Evolutionary conservation across 2,329 filamentous ascomycete species (phyloP).

Genomic region (Akanthomyces lecanii): DNA sequence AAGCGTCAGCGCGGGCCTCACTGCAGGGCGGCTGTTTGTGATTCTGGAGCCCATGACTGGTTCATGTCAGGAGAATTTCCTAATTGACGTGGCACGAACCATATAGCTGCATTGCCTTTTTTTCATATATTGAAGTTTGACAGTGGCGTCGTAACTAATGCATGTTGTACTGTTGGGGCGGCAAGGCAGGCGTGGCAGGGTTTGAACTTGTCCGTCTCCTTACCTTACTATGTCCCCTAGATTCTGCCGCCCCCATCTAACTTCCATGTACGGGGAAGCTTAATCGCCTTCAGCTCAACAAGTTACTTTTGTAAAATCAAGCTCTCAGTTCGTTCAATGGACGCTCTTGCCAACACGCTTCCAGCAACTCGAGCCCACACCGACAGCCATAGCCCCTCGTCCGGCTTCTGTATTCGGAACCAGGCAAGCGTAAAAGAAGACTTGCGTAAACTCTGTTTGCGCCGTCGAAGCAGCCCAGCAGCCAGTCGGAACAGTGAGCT

Average conservation of each 20-base stretch:
- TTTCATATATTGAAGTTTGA: background rate
- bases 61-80: background rate
- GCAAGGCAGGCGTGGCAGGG: background rate
- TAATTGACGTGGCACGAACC: background rate
- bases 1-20: background rate
- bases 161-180: background rate
- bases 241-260: too few species aligned
- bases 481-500: background rate
- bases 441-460: background rate
- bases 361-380: background rate
- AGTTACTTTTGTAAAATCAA: too few species aligned
- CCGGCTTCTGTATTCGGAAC: too few species aligned
- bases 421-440: too few species aligned
- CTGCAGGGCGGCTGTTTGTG: conserved; percentile 1
- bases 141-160: background rate
- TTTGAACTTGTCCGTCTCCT: too few species aligned
- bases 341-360: too few species aligned
- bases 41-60: background rate
- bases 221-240: too few species aligned
- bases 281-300: too few species aligned
- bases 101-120: background rate
- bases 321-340: too few species aligned
- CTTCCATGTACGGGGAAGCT: too few species aligned
- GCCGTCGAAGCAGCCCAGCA: background rate
- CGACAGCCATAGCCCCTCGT: background rate